Evolutionary conservation across 169 alveolate genomes (phyloP).

Genomic region (Plasmodium relictum): DNA sequence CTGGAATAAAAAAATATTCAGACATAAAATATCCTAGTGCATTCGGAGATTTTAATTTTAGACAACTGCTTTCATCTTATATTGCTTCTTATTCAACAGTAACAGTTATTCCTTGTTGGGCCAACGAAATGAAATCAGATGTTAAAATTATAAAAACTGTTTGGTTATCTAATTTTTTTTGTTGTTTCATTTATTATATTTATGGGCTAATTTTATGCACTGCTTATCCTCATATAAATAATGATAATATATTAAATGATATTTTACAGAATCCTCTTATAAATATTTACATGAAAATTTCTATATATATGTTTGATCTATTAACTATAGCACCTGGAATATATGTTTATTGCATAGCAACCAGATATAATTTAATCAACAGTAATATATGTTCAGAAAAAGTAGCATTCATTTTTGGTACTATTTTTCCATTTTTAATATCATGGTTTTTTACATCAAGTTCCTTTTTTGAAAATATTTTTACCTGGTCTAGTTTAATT

Average conservation of each 20-base stretch:
- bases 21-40: conserved; percentile 75
- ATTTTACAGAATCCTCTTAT: conserved; percentile 78
- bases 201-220: conserved; percentile 79
- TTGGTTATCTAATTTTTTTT: conserved; percentile 83
- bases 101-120: conserved; percentile 87
- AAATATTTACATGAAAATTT: conserved; percentile 52
- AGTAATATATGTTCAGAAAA: conserved; percentile 80
- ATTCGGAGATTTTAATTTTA: conserved; percentile 77
- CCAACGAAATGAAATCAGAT: conserved; percentile 85
- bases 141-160: conserved; percentile 82
- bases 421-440: conserved; percentile 83
- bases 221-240: conserved; percentile 71
- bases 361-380: conserved; percentile 83
- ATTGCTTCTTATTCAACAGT: conserved; percentile 83
- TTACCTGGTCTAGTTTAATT: conserved; percentile 76
- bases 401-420: conserved; percentile 79
- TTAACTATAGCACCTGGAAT: conserved; percentile 84
- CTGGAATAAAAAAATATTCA: conserved; percentile 7
- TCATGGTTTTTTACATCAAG: conserved; percentile 79
- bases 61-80: conserved; percentile 77
- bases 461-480: conserved; percentile 52
- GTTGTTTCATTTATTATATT: conserved; percentile 79
- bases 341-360: conserved; percentile 82
- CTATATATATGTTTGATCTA: conserved; percentile 81
- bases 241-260: conserved; percentile 60